phyloP scores from a whole-genome alignment of 2,329 filamentous ascomycete species.

The Paecilomyces variotii region DNA sequence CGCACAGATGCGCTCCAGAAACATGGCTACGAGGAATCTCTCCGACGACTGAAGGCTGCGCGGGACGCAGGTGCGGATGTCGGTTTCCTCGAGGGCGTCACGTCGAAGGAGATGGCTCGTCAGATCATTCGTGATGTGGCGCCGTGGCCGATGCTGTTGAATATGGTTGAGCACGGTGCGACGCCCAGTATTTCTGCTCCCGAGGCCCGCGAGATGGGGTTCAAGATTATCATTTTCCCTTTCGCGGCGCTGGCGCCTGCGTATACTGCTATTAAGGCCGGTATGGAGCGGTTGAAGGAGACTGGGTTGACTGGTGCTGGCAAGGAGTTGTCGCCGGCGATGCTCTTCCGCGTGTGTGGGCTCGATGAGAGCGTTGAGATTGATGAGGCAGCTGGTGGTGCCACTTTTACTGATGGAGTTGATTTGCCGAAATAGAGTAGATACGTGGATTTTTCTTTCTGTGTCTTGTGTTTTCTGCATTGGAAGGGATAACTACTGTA shows the following conservation, averaged over 20 bases:
- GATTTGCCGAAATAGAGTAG: constrained; percentile 1
- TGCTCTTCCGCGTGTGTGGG: constrained; percentile 37
- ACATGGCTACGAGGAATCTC: constrained; percentile 33
- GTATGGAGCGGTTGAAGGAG: constrained; percentile 28
- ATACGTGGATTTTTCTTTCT: background rate
- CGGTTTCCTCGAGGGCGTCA: constrained; percentile 36
- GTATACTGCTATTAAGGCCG: constrained; percentile 26
- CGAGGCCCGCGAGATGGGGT: constrained; percentile 34
- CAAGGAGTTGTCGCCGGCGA: constrained; percentile 27
- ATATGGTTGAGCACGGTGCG: constrained; percentile 38
- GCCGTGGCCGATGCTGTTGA: constrained; percentile 34
- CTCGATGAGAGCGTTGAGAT: constrained; percentile 33
- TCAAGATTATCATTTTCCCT: constrained; percentile 36
- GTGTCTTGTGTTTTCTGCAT: background rate
- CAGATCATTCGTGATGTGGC: constrained; percentile 28
- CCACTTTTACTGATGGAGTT: constrained; percentile 14
- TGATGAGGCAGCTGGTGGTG: constrained; percentile 32
- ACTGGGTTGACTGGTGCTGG: constrained; percentile 25
- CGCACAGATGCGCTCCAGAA: constrained; percentile 18
- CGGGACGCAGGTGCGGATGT: constrained; percentile 34
- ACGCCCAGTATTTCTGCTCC: constrained; percentile 31
- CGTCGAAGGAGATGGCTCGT: constrained; percentile 29
- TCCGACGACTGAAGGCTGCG: constrained; percentile 31
- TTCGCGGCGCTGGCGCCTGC: constrained; percentile 33
- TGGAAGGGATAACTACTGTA: too few relatives aligned